Conservation (phyloP, 495 filamentous ascomycete genomes). For the Penicillium manginii region DNA sequence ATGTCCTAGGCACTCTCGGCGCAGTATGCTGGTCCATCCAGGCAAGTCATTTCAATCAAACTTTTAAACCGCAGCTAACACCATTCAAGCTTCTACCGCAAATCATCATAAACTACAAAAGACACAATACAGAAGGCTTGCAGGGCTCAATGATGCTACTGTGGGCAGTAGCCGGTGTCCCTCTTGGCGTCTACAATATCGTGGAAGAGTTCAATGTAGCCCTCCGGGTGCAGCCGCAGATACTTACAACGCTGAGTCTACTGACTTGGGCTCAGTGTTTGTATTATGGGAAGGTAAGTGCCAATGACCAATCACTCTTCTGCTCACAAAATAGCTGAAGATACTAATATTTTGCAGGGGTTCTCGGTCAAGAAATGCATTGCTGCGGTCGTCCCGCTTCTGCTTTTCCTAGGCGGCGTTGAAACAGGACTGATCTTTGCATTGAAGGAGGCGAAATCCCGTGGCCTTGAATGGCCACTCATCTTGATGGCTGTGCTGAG, state of each 20-base stretch:
- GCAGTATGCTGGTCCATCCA: conserved; percentile 63
- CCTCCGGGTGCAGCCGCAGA: conserved; percentile 62
- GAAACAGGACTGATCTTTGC: conserved; percentile 57
- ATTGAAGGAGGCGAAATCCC: conserved; percentile 42
- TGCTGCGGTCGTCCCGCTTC: conserved; percentile 35
- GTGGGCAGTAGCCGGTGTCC: conserved; percentile 66
- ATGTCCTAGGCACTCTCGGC: conserved; percentile 59
- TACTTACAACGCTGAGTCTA: conserved; percentile 63
- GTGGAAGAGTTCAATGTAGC: conserved; percentile 63
- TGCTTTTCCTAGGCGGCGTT: conserved; percentile 52
- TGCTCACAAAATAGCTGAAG: not conserved
- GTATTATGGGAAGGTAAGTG: conserved; percentile 57
- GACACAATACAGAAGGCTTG: conserved; percentile 61
- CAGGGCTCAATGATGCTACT: conserved; percentile 69
- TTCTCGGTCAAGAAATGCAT: conserved; percentile 49
- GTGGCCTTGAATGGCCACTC: conserved; percentile 51
- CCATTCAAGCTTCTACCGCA: conserved; percentile 61
- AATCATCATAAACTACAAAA: conserved; percentile 64
- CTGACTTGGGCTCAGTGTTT: conserved; percentile 67
- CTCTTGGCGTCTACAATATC: conserved; percentile 69
- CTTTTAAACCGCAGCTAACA: conserved; percentile 7
- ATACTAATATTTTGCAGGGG: conserved; percentile 35
- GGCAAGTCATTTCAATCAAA: conserved; percentile 23
- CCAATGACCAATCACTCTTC: not conserved
- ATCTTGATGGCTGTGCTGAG: conserved; percentile 64